Base-by-base conservation (phyloP, 2,329 filamentous ascomycete species). In the Colletotrichum horii region DNA sequence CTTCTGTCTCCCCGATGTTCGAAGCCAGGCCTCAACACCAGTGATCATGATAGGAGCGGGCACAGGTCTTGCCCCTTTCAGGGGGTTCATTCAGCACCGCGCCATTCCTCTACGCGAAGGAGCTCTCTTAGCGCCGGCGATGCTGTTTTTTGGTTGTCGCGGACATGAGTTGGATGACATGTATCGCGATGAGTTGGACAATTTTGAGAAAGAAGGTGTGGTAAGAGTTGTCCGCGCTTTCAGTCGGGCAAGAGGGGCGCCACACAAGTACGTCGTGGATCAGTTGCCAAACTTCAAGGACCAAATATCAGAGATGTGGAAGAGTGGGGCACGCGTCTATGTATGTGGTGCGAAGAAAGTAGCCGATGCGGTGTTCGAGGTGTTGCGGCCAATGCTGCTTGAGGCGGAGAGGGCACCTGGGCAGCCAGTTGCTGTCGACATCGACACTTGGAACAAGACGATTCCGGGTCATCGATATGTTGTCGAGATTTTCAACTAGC, bases 101-200 rank as follows among this genome's bases (percentile, higher is more conserved):
- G 91, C 90, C 0, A 7, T 55, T 5, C 16, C 30, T n/a, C 26
- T 52, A 8, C 24, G 34, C 26, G 9, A n/a, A 12, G 68, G 58
- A 1, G 85, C 89, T 15, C 83, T 81, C 32, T 84, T 94, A 0
- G 92, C 91, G 0, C 90, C 89, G 0, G 91, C 92, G 0, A 77
- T 94, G n/a, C 86, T 94, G 2, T 94, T 93, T 85, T 88, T 91
- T 78, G 93, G 93, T 7, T 94, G 92, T 80, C 89, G 90, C 16
- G 81, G 85, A 7, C 88, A 89, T 1, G 86, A 85, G 0, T 81
- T 84, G 15, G 93, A 94, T 77, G 87, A 91, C 55, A 80, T 94
- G 0, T 94, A 94, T 83, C 83, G 87, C 0, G 88, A 89, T 0
- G 89, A 92, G 77, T 82, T 94, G 5, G 87, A 88, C 16, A 81